These are phyloP conservation scores for Naganishia friedmannii DNA, from an alignment of 768 basidiomycete genomes.

Conservation along the genomic window DNA sequence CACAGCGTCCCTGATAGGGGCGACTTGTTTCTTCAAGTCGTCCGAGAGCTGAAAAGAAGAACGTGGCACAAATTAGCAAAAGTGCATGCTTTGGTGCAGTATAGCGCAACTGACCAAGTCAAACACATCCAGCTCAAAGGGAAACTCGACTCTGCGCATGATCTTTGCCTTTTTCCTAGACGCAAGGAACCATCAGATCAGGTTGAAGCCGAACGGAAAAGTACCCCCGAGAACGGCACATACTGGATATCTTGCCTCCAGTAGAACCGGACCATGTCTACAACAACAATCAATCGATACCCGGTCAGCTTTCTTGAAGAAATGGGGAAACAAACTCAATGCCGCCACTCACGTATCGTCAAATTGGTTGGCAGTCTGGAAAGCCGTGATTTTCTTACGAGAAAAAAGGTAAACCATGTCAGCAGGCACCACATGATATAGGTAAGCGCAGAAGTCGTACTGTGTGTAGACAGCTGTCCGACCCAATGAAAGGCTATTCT, in stretches of 20 bases:
- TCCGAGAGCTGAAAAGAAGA: constrained; percentile 58
- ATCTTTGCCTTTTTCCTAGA: constrained; percentile 77
- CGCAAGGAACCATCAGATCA: background rate
- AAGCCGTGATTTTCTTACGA: constrained; percentile 62
- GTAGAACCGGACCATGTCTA: constrained; percentile 77
- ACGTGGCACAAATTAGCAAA: too few species aligned
- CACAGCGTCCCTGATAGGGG: constrained; percentile 67
- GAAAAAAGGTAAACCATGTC: background rate
- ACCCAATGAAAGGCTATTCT: constrained; percentile 72
- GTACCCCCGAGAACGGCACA: background rate
- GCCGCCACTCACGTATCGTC: constrained; percentile 27
- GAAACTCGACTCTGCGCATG: constrained; percentile 91
- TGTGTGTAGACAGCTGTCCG: constrained; percentile 79
- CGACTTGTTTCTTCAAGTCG: constrained; percentile 69
- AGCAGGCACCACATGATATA: background rate
- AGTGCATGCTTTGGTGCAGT: too few species aligned
- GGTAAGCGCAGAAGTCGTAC: constrained; percentile 31
- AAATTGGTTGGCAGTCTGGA: constrained; percentile 74
- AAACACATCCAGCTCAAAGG: constrained; percentile 77
- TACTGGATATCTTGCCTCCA: constrained; percentile 79
- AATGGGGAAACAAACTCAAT: background rate
- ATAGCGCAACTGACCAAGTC: constrained; percentile 61
- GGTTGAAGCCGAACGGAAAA: constrained; percentile 20
- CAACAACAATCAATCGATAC: background rate
- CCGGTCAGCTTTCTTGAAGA: background rate